phyloP scores from a whole-genome alignment of 768 basidiomycete genomes.

The Punctularia strigosozonata region DNA sequence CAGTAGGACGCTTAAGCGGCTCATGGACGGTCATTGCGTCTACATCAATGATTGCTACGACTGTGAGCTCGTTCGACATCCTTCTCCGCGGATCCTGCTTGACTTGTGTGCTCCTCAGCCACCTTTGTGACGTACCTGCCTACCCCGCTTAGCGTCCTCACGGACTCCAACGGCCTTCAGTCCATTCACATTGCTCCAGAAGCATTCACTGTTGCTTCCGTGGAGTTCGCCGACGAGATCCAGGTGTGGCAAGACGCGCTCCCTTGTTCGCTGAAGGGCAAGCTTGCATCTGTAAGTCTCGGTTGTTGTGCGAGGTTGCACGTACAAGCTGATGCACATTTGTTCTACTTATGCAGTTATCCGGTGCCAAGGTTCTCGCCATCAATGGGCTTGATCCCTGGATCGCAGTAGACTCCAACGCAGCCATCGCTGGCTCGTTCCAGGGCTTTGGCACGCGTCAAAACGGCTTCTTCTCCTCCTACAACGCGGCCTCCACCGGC shows the following conservation, averaged over 20 bases:
- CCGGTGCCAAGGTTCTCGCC: slow-evolving; percentile 39
- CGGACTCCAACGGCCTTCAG: slow-evolving; percentile 31
- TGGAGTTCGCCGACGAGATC: slow-evolving; percentile 37
- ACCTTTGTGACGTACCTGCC: slow-evolving; percentile 30
- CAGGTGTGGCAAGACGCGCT: slow-evolving; percentile 43
- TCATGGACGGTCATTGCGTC: slow-evolving; percentile 48
- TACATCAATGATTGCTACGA: slow-evolving; percentile 47
- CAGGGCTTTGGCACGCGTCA: slow-evolving; percentile 35
- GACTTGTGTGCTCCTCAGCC: slow-evolving; percentile 7
- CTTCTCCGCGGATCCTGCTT: slow-evolving; percentile 1
- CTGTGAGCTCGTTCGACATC: slow-evolving; percentile 17
- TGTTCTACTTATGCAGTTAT: slow-evolving; percentile 13
- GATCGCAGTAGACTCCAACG: slow-evolving; percentile 38
- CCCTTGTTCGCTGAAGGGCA: slow-evolving; percentile 31
- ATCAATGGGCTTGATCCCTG: slow-evolving; percentile 43
- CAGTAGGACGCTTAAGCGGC: slow-evolving; percentile 37
- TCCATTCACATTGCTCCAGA: slow-evolving; percentile 38
- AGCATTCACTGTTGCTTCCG: slow-evolving; percentile 38
- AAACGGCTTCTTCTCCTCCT: slow-evolving; percentile 26
- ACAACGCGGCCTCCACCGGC: slow-evolving; percentile 14
- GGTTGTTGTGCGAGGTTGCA: neutral
- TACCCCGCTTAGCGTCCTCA: slow-evolving; percentile 34
- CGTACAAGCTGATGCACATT: neutral
- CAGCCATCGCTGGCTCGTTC: slow-evolving; percentile 36
- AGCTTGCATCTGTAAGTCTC: slow-evolving; percentile 28